These are phyloP conservation scores for Cyanodermella asteris DNA, from an alignment of 2,329 filamentous ascomycete species.

Conservation along the genomic window DNA sequence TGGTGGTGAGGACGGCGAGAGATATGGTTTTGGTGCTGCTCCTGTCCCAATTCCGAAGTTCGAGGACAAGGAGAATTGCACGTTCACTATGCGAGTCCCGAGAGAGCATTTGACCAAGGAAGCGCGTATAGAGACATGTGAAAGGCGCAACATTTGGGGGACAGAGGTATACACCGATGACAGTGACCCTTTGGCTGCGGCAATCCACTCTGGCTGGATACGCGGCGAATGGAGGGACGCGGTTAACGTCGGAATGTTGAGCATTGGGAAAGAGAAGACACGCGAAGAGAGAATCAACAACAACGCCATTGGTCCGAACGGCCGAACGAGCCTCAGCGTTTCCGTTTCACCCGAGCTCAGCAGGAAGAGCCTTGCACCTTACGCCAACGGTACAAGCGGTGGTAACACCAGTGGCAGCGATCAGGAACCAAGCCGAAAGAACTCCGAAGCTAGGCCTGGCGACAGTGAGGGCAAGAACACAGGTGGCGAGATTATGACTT, in stretches of 20 bases:
- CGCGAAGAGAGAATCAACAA: conserved; percentile 9
- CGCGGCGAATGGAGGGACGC: conserved; percentile 69
- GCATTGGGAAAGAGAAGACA: conserved; percentile 26
- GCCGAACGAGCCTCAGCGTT: too few species aligned
- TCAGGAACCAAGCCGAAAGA: too few species aligned
- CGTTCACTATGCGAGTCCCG: conserved; percentile 70
- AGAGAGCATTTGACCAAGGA: conserved; percentile 48
- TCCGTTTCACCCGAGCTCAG: too few species aligned
- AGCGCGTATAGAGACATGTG: conserved; percentile 64
- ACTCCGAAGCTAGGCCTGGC: too few species aligned
- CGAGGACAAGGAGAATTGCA: conserved; percentile 65
- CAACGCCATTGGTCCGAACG: background rate
- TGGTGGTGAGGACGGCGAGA: conserved; percentile 17
- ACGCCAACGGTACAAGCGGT: conserved; percentile 4
- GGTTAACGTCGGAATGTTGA: conserved; percentile 47
- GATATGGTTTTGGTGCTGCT: conserved; percentile 32
- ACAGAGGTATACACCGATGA: conserved; percentile 92
- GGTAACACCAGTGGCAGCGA: conserved; percentile 8
- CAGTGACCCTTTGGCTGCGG: conserved; percentile 77
- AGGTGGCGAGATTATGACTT: background rate
- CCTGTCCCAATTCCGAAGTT: conserved; percentile 59
- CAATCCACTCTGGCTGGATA: conserved; percentile 85
- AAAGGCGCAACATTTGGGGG: conserved; percentile 67
- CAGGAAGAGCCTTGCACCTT: conserved; percentile 20
- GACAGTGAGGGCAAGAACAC: conserved; percentile 9